Base-by-base conservation (phyloP, 2,329 filamentous ascomycete genomes). In the Hymenoscyphus occultus region DNA sequence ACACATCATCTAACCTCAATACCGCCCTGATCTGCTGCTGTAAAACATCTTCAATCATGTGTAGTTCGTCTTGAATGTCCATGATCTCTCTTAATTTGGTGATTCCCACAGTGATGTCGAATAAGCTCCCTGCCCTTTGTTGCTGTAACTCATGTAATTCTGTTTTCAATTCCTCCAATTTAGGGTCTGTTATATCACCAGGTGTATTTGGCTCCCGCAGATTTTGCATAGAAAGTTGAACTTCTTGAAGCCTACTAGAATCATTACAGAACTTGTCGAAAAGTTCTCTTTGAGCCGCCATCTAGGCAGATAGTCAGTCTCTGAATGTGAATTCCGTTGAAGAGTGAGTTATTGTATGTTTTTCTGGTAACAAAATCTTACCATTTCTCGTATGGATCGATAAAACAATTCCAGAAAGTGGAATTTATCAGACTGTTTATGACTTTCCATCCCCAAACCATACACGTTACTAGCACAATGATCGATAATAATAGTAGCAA, bases 11-110 rank as follows among this genome's bases (percentile, higher is more conserved):
- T 4, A 58, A n/a, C 31, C 32, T 58, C 13, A 32, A 12, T 10
- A 58, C 3, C 16, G 31, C 31, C 28, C 32, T 39, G 3, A 19
- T 58, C 35, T 58, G 56, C 19, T 58, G 56, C 5, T 39, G 16
- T 7, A 58, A 19, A 31, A 58, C 31, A 58, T 58, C 56, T 39
- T 58, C 56, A 13, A 58, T 58, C 56, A 58, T 58, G 56, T 58
- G 56, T 7, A 58, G 32, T 35, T 58, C 56, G 7, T 58, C 56
- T 19, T 32, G 16, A 16, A 58, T 58, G 13, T 58, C 56, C 35
- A 35, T 58, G 5, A 58, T 58, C 19, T 58, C 56, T 19, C 56
- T 58, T n/a, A 58, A n/a, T 14, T 58, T 58, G 5, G 31, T 58
- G 28, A 58, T 58, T 16, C 39, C 56, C 16, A 32, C 35, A 10